Base-by-base conservation (phyloP, 805 yeast species). In the Kodamaea kakaduensis region DNA sequence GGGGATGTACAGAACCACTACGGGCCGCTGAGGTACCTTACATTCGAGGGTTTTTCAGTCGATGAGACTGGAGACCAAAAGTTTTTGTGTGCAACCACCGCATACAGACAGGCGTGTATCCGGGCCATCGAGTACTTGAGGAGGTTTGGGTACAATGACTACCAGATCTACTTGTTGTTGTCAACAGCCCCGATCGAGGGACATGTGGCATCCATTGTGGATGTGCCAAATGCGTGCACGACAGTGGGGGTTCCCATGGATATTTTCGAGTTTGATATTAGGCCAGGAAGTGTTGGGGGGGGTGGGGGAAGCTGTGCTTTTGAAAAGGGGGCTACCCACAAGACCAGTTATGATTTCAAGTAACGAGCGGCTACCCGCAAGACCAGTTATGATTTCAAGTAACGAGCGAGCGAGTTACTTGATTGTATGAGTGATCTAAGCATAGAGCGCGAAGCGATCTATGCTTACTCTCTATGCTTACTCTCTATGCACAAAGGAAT, bases 21-120 rank as follows among this genome's bases (percentile, higher is more conserved):
- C 46, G 73, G 75, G 5, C 71, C 76, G 3, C 60, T 67, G 17
- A 51, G 77, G 36, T 71, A 70, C 48, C 51, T 71, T 27, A 72
- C 76, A 5, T 72, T 71, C 47, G 76, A 71, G 54, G 77, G 77
- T 2, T 69, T 71, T 42, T 71, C 76, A 0, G 77, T 71, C 12
- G 73, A 69, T 45, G 76, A 71, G 46, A 36, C 45, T 3, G 77
- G 77, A 6, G 55, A 58, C 29, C 77, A 71, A 47, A 54, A 61
- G 35, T 71, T 47, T 47, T 56, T 72, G 36, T 67, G 67, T 47
- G 65, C 75, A 5, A 71, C 73, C 9, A 66, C 67, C n/a, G 77
- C 77, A 9, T 71, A 69, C 51, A 52, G 72, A 44, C 75, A 72
- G 44, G 63, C 77, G 4, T 70, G 76, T 51, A 48, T 71, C 15